Conservation (phyloP, 495 filamentous ascomycete species). For the Aspergillus steynii region DNA sequence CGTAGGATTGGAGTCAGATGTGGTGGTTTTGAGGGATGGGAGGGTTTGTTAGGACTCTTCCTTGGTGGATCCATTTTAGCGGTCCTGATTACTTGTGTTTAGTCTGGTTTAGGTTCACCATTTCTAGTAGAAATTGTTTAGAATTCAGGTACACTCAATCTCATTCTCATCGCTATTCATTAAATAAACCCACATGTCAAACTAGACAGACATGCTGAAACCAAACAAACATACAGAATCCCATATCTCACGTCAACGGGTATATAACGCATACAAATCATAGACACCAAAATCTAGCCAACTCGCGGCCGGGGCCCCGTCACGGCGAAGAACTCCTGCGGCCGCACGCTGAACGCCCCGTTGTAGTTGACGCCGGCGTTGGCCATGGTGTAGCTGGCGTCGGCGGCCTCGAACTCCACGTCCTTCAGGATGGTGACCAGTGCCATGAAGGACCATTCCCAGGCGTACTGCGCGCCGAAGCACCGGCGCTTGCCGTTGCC, state of each 20-base stretch:
- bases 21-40: conserved; percentile 3
- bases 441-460: conserved; percentile 53
- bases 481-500: conserved; percentile 72
- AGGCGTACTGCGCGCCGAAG: conserved; percentile 65
- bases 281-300: neutral
- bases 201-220: no score
- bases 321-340: conserved; percentile 31
- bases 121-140: no score
- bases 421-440: conserved; percentile 44
- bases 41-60: neutral
- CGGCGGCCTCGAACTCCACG: conserved; percentile 44
- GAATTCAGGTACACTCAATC: no score
- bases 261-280: neutral
- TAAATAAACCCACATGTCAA: no score
- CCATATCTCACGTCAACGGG: neutral
- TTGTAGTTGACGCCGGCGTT: conserved; percentile 34
- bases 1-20: neutral
- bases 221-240: neutral
- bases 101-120: no score
- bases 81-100: no score
- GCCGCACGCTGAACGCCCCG: conserved; percentile 42
- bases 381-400: conserved; percentile 33
- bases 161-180: no score
- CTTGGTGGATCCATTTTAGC: no score
- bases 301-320: conserved; percentile 12